Conservation (phyloP, 2,329 filamentous ascomycete species). For the Aspergillus neoniger region DNA sequence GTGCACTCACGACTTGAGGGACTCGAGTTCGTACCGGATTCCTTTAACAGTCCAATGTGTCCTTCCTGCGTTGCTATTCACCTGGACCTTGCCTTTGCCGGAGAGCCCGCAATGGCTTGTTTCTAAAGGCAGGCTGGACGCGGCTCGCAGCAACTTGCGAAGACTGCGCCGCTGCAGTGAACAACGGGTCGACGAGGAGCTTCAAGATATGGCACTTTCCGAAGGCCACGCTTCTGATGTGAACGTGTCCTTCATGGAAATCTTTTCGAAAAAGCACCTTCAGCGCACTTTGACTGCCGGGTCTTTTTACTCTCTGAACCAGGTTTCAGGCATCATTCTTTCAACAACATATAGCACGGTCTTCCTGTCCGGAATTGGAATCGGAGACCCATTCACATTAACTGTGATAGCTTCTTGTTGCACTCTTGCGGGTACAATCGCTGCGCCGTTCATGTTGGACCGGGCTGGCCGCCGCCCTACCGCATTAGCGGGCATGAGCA, state of each 20-base stretch:
- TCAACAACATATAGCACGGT: conserved; percentile 42
- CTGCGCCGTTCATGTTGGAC: conserved; percentile 39
- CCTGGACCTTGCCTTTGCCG: conserved; percentile 33
- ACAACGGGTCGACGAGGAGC: conserved; percentile 33
- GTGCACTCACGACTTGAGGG: conserved; percentile 29
- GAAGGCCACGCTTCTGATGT: conserved; percentile 28
- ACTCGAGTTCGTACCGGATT: conserved; percentile 35
- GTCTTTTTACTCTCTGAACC: conserved; percentile 39
- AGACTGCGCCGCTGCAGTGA: conserved; percentile 36
- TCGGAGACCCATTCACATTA: conserved; percentile 36
- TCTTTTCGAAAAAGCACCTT: conserved; percentile 38
- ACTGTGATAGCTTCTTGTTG: conserved; percentile 41
- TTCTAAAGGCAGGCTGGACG: conserved; percentile 30
- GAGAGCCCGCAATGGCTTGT: conserved; percentile 40
- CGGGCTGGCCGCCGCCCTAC: conserved; percentile 38
- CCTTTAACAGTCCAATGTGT: conserved; percentile 40
- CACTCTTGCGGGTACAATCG: conserved; percentile 39
- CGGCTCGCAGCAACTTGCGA: conserved; percentile 33
- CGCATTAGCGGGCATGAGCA: conserved; percentile 37
- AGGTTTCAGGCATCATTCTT: conserved; percentile 41
- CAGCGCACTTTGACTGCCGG: conserved; percentile 40
- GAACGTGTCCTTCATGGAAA: conserved; percentile 38
- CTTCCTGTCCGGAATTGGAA: conserved; percentile 37
- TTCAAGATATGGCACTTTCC: conserved; percentile 32
- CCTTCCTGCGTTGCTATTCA: conserved; percentile 33